Conservation (phyloP, 495 filamentous ascomycete genomes). For the Umbilicaria muhlenbergii region DNA sequence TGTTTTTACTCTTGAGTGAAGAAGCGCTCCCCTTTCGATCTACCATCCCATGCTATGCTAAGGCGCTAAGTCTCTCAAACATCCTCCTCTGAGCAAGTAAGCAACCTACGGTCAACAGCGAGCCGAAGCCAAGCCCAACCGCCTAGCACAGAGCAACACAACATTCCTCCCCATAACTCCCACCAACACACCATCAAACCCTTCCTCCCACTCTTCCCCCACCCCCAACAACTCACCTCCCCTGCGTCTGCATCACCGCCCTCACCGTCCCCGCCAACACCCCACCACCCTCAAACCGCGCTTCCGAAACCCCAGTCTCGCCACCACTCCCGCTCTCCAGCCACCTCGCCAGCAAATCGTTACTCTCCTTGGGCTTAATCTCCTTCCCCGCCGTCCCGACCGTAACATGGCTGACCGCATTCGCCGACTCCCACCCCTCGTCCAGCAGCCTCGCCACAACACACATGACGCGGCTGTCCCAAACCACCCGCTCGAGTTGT, state of each 20-base stretch:
- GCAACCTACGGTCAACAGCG: too few relatives aligned
- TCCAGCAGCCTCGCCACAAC: conserved; percentile 59
- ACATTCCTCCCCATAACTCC: too few relatives aligned
- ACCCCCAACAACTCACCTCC: not conserved
- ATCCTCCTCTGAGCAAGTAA: too few relatives aligned
- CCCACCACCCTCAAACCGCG: conserved; percentile 24
- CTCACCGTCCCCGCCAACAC: conserved; percentile 26
- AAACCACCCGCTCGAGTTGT: conserved; percentile 55
- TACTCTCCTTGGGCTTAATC: conserved; percentile 89
- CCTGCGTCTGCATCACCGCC: conserved; percentile 28
- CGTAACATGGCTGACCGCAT: conserved; percentile 74
- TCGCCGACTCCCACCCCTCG: conserved; percentile 50
- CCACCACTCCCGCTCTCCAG: conserved; percentile 32
- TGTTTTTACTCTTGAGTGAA: too few relatives aligned
- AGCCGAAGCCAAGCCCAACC: too few relatives aligned
- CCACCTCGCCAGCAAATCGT: conserved; percentile 65
- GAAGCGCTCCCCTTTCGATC: too few relatives aligned
- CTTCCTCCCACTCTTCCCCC: too few relatives aligned
- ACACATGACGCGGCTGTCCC: conserved; percentile 72
- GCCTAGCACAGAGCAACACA: too few relatives aligned
- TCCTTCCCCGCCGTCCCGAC: conserved; percentile 56
- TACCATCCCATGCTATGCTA: too few relatives aligned
- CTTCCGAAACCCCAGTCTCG: conserved; percentile 32
- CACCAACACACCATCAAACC: too few relatives aligned
- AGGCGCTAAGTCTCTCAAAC: too few relatives aligned